phyloP scores from a whole-genome alignment of 1,139 yeast species.

The Suhomyces guaymorum region DNA sequence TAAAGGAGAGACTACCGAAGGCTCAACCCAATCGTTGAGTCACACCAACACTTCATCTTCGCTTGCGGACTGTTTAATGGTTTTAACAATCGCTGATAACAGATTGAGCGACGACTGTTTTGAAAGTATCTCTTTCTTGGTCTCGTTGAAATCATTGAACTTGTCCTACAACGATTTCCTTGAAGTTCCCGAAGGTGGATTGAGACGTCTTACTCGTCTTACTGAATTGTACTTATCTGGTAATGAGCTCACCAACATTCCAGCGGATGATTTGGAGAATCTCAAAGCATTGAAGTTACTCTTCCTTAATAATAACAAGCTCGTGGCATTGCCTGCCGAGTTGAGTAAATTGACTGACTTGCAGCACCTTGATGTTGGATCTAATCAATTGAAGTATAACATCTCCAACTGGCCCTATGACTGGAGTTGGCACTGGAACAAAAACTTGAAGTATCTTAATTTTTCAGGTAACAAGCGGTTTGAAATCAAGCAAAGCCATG shows the following conservation, averaged over 20 bases:
- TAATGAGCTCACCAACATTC: slow-evolving; percentile 72
- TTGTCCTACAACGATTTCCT: slow-evolving; percentile 79
- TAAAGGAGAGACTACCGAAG: slow-evolving; percentile 6
- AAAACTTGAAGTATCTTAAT: slow-evolving; percentile 73
- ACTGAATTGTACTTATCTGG: slow-evolving; percentile 82
- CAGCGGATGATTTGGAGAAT: slow-evolving; percentile 79
- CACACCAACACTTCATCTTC: slow-evolving; percentile 24
- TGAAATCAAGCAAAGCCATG: slow-evolving; percentile 72
- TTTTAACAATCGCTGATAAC: slow-evolving; percentile 77
- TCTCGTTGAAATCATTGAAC: slow-evolving; percentile 64
- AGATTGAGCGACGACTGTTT: slow-evolving; percentile 78
- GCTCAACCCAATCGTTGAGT: slow-evolving; percentile 12
- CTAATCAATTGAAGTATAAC: slow-evolving; percentile 86
- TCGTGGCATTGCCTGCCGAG: slow-evolving; percentile 89
- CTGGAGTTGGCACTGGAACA: slow-evolving; percentile 96
- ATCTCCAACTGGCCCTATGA: slow-evolving; percentile 94
- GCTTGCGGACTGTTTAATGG: slow-evolving; percentile 53
- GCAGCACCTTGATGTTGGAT: slow-evolving; percentile 83
- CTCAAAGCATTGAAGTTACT: slow-evolving; percentile 61
- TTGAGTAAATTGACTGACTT: slow-evolving; percentile 66
- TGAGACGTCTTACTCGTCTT: slow-evolving; percentile 57
- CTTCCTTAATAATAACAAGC: slow-evolving; percentile 78
- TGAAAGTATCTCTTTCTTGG: slow-evolving; percentile 62
- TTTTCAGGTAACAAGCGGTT: slow-evolving; percentile 91
- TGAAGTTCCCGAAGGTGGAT: slow-evolving; percentile 77